Evolutionary conservation across 441 rosid genomes (phyloP), one percentile per base, ranked within the genome.

Genomic region (Brassica hybrid): DNA sequence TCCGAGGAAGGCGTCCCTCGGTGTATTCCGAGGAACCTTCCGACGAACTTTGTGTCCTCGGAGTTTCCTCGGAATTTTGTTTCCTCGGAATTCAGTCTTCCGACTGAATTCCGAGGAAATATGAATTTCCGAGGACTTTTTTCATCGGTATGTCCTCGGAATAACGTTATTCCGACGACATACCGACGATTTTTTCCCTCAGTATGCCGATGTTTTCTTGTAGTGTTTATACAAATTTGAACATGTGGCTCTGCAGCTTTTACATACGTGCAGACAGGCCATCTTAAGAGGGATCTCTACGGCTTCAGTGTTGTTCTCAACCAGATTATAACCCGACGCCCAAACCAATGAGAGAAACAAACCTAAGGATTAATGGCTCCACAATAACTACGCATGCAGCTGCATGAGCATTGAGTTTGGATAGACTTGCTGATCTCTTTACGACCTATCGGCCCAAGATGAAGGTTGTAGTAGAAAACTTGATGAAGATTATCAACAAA

Each of bases 171-270:
- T n/a, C n/a, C n/a, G n/a, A n/a, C n/a, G n/a, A n/a, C n/a, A n/a
- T n/a, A n/a, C n/a, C n/a, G n/a, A n/a, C n/a, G n/a, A n/a, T n/a
- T n/a, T n/a, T n/a, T n/a, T n/a, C n/a, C n/a, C n/a, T n/a, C n/a
- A n/a, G n/a, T n/a, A n/a, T n/a, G n/a, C n/a, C n/a, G n/a, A n/a
- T n/a, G n/a, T n/a, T n/a, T n/a, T n/a, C n/a, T n/a, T n/a, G n/a
- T n/a, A n/a, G n/a, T n/a, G n/a, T 34, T 62, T 71, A 85, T 90
- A 43, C 66, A 43, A 43, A 43, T 43, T 92, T 13, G 97, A 97
- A 94, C 97, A 16, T 63, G 84, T 3, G 97, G 98, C 21, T 92
- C 90, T 79, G 97, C 98, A 17, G 96, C 96, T 58, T 96, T 97
- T 1, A 97, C 92, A 71, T 94, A 94, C 56, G 76, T 92, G 1